Evolutionary conservation across 345 rosid genomes (phyloP).

Genomic region (Limnanthes douglasii): DNA sequence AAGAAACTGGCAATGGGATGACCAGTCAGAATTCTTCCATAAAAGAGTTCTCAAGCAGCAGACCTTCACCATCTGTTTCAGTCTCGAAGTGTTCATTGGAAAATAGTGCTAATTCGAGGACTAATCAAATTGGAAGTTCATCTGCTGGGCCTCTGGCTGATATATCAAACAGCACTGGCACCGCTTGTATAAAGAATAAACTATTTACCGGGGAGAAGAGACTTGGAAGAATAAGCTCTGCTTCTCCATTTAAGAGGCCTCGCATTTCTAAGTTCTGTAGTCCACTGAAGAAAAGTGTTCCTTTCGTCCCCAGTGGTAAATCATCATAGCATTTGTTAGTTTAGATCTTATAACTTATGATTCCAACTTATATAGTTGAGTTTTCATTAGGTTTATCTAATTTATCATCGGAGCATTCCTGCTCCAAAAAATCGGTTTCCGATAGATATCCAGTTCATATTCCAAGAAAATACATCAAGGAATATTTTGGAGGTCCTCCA

Average conservation of each 20-base stretch:
- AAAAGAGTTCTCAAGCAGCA: conserved; percentile 12
- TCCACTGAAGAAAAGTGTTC: conserved; percentile 34
- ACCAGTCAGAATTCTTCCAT: conserved; percentile 11
- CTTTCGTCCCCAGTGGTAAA: conserved; percentile 35
- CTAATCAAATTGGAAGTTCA: conserved; percentile 20
- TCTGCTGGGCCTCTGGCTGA: conserved; percentile 34
- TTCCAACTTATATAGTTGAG: conserved; percentile 8
- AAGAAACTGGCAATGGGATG: conserved; percentile 12
- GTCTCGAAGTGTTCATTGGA: conserved; percentile 10
- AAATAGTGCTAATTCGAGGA: conserved; percentile 14
- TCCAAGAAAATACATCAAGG: conserved; percentile 49
- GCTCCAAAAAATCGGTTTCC: conserved; percentile 33
- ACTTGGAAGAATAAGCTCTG: conserved; percentile 23
- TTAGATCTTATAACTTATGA: conserved; percentile 9
- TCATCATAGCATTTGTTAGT: conserved; percentile 11
- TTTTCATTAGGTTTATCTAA: conserved; percentile 33
- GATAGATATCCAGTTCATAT: conserved; percentile 41
- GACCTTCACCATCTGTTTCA: conserved; percentile 7
- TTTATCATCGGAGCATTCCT: conserved; percentile 21
- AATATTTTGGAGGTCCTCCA: conserved; percentile 51
- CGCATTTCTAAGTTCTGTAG: conserved; percentile 44
- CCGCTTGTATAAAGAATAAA: conserved; percentile 14
- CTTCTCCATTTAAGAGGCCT: conserved; percentile 77
- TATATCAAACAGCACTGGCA: conserved; percentile 37
- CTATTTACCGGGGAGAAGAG: conserved; percentile 34